Evolutionary conservation across 1,284 basidiomycete genomes (phyloP), one percentile per base, ranked within the genome.

Genomic region (Ustilago hordei): DNA sequence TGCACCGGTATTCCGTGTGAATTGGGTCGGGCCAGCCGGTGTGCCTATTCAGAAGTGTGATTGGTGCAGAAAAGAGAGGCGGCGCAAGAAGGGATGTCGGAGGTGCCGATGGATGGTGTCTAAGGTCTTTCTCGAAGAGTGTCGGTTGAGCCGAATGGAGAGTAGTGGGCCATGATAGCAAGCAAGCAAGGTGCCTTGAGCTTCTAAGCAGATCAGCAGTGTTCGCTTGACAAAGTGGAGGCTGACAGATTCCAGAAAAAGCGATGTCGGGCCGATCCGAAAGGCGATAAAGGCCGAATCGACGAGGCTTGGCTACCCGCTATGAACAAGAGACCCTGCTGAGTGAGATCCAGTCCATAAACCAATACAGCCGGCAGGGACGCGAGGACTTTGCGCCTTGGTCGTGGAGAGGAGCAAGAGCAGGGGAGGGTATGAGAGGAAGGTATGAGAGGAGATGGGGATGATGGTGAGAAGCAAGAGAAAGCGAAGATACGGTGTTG

Each of bases 21-120:
- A 15, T 3, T 3, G 23, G 23, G 23, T 28, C 0, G 23, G 23
- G 23, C 23, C 3, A 28, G 23, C 0, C 3, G 23, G 23, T 28
- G 23, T 28, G 23, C 23, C 3, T 28, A 28, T 28, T 28, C 23
- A 28, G 23, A 28, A 39, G 19, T 8, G 38, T 32, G 55, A 35
- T 13, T 17, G 41, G 11, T 47, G 53, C 60, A 55, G 60, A 62
- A 53, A 60, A 28, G 23, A 28, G 23, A 28, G 0, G 23, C 23
- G 58, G 32, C 38, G 53, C 53, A 23, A 45, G 15, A 19, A 19
- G n/a, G 8, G 15, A 19, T 7, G 19, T 12, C 39, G 39, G 34
- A 9, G 13, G 8, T 13, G 31, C 28, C 19, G 52, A 53, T 15
- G 52, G 23, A 50, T 50, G 48, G 23, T 52, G 50, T 34, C 6